Percentiles rank a stretch among this genome's conserved stretches.
These are phyloP conservation scores for Scheffersomyces quercinus DNA, from an alignment of 1,139 yeast genomes.

Conservation along the genomic window DNA sequence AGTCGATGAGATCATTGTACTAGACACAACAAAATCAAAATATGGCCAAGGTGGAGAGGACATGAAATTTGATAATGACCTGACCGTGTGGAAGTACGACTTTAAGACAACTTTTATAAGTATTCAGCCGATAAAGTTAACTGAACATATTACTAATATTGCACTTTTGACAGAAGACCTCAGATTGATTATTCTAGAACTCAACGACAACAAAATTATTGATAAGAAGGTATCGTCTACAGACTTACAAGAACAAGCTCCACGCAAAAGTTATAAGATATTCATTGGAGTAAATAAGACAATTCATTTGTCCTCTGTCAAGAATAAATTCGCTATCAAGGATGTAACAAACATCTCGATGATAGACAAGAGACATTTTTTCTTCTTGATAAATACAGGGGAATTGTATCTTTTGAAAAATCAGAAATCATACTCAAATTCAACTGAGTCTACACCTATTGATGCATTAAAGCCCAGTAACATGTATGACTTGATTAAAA, in stretches of 20 bases:
- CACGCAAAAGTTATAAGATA: slow-evolving; percentile 23
- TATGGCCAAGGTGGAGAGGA: slow-evolving; percentile 35
- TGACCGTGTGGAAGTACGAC: slow-evolving; percentile 42
- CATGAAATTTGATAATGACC: slow-evolving; percentile 40
- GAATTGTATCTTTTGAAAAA: slow-evolving; percentile 41
- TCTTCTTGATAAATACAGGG: slow-evolving; percentile 38
- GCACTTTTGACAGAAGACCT: slow-evolving; percentile 32
- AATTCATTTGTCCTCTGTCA: slow-evolving; percentile 36
- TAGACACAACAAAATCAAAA: slow-evolving; percentile 34
- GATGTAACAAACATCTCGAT: slow-evolving; percentile 27
- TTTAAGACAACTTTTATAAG: slow-evolving; percentile 30
- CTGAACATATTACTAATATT: slow-evolving; percentile 18
- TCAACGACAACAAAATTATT: slow-evolving; percentile 14
- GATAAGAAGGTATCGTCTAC: slow-evolving; percentile 5
- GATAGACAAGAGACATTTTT: slow-evolving; percentile 33
- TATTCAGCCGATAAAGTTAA: slow-evolving; percentile 20
- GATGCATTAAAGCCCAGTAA: slow-evolving; percentile 22
- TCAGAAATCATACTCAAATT: slow-evolving; percentile 15
- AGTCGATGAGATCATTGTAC: slow-evolving; percentile 40
- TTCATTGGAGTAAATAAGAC: slow-evolving; percentile 36
- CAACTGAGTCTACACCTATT: slow-evolving; percentile 13
- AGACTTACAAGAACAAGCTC: slow-evolving; percentile 3
- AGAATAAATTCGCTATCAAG: slow-evolving; percentile 24
- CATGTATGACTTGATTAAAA: slow-evolving; percentile 39
- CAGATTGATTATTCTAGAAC: slow-evolving; percentile 33